phyloP scores from a whole-genome alignment of 2,329 filamentous ascomycete genomes.

The Penicillium sp. region DNA sequence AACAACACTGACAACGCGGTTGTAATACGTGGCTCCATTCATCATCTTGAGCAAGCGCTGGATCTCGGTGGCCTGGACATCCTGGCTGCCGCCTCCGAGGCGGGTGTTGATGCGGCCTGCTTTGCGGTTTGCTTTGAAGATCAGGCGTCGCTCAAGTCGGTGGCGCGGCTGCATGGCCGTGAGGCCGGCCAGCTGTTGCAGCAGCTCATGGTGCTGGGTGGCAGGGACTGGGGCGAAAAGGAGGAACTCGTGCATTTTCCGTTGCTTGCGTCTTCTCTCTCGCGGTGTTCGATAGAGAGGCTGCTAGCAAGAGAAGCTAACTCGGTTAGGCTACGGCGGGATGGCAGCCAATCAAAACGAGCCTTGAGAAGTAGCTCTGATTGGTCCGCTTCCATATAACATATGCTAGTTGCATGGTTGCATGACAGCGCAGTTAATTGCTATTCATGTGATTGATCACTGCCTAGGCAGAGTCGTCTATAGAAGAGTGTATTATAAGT shows the following conservation, averaged over 20 bases:
- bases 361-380: background rate
- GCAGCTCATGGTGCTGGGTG: slow-evolving; percentile 56
- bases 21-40: slow-evolving; percentile 52
- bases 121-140: slow-evolving; percentile 55
- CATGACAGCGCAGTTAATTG: no score
- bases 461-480: no score
- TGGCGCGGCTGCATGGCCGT: slow-evolving; percentile 58
- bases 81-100: slow-evolving; percentile 40
- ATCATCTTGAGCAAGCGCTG: slow-evolving; percentile 46
- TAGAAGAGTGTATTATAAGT: no score
- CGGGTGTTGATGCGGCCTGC: slow-evolving; percentile 37
- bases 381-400: background rate
- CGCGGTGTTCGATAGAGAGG: background rate
- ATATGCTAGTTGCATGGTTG: background rate
- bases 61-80: slow-evolving; percentile 40
- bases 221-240: slow-evolving; percentile 58
- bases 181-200: slow-evolving; percentile 59
- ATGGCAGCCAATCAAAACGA: background rate
- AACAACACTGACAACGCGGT: slow-evolving; percentile 48
- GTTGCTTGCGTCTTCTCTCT: background rate
- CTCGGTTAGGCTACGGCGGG: background rate
- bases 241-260: slow-evolving; percentile 58
- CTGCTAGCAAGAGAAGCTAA: background rate
- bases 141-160: slow-evolving; percentile 52
- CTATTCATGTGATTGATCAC: no score